Percentiles rank a stretch among this genome's conserved stretches.
Conservation (phyloP, 306 rosid species). For the Dicorynia guianensis region DNA sequence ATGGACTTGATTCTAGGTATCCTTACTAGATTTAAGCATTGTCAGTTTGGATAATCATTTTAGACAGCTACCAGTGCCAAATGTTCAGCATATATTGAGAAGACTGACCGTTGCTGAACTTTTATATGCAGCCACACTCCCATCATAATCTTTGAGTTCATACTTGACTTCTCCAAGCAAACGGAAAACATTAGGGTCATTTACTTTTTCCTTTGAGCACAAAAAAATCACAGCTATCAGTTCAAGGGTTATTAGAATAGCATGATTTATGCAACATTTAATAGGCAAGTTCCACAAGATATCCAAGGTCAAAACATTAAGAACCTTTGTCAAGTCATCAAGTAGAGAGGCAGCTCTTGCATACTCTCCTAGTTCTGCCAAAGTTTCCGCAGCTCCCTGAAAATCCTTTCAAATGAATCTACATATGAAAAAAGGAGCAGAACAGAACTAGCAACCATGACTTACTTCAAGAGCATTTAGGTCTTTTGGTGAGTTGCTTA, state of each 20-base stretch:
- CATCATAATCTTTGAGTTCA: constrained; percentile 79
- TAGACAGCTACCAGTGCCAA: constrained; percentile 24
- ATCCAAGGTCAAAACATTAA: constrained; percentile 31
- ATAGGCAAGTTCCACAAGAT: constrained; percentile 16
- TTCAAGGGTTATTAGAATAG: constrained; percentile 7
- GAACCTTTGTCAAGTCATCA: constrained; percentile 81
- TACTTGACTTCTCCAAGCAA: constrained; percentile 94
- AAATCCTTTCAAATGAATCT: constrained; percentile 44
- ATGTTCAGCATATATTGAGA: constrained; percentile 37
- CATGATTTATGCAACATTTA: constrained; percentile 27
- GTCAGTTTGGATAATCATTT: constrained; percentile 16
- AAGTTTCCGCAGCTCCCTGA: constrained; percentile 96
- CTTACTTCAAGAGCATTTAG: constrained; percentile 90
- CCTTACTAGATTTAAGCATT: constrained; percentile 20
- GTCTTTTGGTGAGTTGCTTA: constrained; percentile 77
- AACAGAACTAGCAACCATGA: constrained; percentile 43
- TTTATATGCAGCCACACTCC: constrained; percentile 84
- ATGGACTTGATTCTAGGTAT: constrained; percentile 3
- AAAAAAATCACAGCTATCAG: constrained; percentile 15
- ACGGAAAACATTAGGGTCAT: constrained; percentile 81
- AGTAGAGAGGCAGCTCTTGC: constrained; percentile 79
- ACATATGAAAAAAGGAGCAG: constrained; percentile 39
- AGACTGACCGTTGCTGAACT: constrained; percentile 71
- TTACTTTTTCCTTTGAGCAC: constrained; percentile 67
- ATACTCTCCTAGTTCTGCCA: constrained; percentile 85